Evolutionary conservation across 208 protist genomes (phyloP).

Genomic region (Tritrichomonas musculus): DNA sequence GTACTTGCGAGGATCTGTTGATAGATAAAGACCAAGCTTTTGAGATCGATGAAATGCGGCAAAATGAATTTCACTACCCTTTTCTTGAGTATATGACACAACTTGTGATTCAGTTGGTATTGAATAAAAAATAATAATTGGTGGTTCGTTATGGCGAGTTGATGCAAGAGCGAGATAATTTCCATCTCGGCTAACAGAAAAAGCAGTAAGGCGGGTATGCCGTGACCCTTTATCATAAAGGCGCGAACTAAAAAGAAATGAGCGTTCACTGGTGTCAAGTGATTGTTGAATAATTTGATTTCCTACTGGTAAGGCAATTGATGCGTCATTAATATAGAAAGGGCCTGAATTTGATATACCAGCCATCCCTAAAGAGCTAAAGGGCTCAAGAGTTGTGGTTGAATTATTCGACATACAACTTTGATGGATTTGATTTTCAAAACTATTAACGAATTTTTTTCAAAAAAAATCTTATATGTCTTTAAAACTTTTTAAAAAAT

Average conservation of each 20-base stretch:
- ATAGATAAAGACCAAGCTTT: background rate
- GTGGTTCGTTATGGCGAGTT: background rate
- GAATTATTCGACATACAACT: background rate
- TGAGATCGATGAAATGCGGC: background rate
- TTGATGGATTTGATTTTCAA: too few relatives aligned
- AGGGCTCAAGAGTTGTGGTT: background rate
- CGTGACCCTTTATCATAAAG: background rate
- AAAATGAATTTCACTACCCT: background rate
- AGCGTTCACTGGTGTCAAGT: background rate
- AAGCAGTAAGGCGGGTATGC: background rate
- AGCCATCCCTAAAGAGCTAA: background rate
- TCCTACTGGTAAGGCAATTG: background rate
- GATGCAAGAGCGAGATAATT: background rate
- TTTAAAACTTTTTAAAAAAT: too few relatives aligned
- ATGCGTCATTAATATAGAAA: slow-evolving; percentile 1
- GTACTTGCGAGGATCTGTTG: background rate
- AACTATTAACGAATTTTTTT: too few relatives aligned
- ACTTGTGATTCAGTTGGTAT: too few relatives aligned
- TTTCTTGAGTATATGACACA: background rate
- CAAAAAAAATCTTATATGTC: too few relatives aligned
- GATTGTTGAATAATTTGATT: slow-evolving; percentile 22
- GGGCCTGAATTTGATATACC: background rate
- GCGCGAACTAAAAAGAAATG: background rate
- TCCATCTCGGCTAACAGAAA: background rate
- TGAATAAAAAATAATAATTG: background rate